These are phyloP conservation scores for Exophiala alcalophila DNA, from an alignment of 2,329 filamentous ascomycete species.

Conservation along the genomic window DNA sequence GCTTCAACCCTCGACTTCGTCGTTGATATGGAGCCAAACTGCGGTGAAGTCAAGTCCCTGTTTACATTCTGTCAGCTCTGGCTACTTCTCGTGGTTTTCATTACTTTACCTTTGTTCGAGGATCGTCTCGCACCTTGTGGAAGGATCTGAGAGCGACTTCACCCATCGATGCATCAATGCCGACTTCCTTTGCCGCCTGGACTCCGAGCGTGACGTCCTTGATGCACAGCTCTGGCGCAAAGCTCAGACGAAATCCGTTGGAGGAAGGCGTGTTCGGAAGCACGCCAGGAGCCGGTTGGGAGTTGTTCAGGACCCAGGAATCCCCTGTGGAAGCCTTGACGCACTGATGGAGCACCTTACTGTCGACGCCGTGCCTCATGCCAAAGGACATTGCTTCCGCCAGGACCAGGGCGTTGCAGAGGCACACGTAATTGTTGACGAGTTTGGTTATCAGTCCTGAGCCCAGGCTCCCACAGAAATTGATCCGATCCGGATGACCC, in stretches of 20 bases:
- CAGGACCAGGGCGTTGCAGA: not conserved
- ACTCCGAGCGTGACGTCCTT: constrained; percentile 18
- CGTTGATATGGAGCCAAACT: no score
- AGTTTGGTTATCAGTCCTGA: not conserved
- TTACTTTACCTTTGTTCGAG: not conserved
- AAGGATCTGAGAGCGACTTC: constrained; percentile 12
- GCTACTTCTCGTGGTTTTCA: no score
- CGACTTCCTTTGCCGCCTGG: constrained; percentile 10
- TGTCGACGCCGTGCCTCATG: constrained; percentile 54
- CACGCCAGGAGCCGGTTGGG: constrained; percentile 9
- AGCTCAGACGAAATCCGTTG: constrained; percentile 11
- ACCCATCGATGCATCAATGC: constrained; percentile 9
- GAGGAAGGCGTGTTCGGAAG: constrained; percentile 3
- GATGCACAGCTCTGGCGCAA: constrained; percentile 16
- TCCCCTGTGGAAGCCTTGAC: constrained; percentile 15
- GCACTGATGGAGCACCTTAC: constrained; percentile 31
- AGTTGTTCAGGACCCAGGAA: constrained; percentile 15
- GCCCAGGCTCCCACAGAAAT: not conserved
- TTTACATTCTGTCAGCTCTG: no score
- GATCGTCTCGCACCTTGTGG: constrained; percentile 11
- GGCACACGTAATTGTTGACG: not conserved
- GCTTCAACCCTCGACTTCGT: no score
- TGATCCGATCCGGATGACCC: not conserved
- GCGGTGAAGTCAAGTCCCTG: no score
- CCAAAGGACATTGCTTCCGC: constrained; percentile 42